phyloP scores from a whole-genome alignment of 768 basidiomycete species.

The Gyrodon lividus region DNA sequence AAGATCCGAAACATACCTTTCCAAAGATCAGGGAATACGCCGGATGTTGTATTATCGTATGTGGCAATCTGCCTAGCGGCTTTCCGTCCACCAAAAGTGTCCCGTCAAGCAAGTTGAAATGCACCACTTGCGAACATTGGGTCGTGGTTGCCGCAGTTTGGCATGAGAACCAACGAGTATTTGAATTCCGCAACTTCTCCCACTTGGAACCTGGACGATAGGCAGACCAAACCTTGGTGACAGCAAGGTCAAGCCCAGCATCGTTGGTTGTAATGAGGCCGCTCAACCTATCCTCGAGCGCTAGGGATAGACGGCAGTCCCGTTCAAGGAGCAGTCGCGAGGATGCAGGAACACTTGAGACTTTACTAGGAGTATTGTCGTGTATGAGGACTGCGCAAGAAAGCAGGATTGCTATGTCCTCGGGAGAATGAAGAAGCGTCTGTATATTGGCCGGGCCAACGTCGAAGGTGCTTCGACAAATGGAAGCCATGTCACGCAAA shows the following conservation, averaged over 20 bases:
- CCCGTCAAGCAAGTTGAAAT: constrained; percentile 25
- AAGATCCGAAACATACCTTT: constrained; percentile 6
- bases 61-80: constrained; percentile 24
- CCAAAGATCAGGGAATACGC: constrained; percentile 23
- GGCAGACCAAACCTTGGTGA: constrained; percentile 21
- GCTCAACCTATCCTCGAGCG: constrained; percentile 15
- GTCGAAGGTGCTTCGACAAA: constrained; percentile 38
- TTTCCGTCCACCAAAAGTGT: constrained; percentile 28
- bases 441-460: constrained; percentile 13
- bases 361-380: constrained; percentile 22
- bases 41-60: constrained; percentile 15
- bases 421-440: constrained; percentile 15
- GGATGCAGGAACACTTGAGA: constrained; percentile 2
- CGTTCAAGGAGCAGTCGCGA: constrained; percentile 27
- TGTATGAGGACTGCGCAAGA: constrained; percentile 27
- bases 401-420: constrained; percentile 25
- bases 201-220: constrained; percentile 27
- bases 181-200: constrained; percentile 8
- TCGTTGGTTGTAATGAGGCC: background rate
- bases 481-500: constrained; percentile 37
- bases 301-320: constrained; percentile 30
- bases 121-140: constrained; percentile 21
- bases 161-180: constrained; percentile 24
- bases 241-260: constrained; percentile 19
- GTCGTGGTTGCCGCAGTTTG: constrained; percentile 6